These are phyloP conservation scores for Chlorella vulgaris DNA, from an alignment of 139 green algal genomes.

Conservation along the genomic window DNA sequence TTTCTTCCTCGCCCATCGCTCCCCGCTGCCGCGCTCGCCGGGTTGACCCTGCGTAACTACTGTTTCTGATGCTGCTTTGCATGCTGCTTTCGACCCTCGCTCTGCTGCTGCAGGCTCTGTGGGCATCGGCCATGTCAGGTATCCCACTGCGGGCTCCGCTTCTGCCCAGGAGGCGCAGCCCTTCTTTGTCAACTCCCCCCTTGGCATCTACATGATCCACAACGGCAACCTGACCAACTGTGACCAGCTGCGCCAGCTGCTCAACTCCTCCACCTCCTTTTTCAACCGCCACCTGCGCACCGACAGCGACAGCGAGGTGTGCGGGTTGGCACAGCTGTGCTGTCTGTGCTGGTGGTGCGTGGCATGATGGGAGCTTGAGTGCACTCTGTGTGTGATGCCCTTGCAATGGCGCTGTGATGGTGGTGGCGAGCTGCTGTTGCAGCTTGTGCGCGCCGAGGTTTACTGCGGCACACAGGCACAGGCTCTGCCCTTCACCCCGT, in stretches of 20 bases:
- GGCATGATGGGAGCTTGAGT: not conserved
- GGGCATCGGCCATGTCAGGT: conserved; percentile 93
- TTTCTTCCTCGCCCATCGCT: too few relatives aligned
- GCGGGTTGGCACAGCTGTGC: not conserved
- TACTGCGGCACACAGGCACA: too few relatives aligned
- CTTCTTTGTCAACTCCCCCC: conserved; percentile 98
- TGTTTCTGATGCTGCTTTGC: not conserved
- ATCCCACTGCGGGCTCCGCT: conserved; percentile 93
- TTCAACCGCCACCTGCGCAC: conserved; percentile 92
- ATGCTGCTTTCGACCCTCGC: not conserved
- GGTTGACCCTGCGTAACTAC: too few relatives aligned
- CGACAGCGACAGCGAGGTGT: conserved; percentile 88
- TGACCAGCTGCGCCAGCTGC: conserved; percentile 73
- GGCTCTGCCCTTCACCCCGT: not conserved
- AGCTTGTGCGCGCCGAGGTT: too few relatives aligned
- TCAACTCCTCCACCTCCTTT: conserved; percentile 79
- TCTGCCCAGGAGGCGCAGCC: conserved; percentile 95
- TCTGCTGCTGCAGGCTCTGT: conserved; percentile 21
- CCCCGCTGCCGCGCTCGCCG: too few relatives aligned
- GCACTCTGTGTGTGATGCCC: too few relatives aligned
- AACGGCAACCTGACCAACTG: conserved; percentile 99
- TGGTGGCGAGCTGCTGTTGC: too few relatives aligned
- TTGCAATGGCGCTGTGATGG: too few relatives aligned
- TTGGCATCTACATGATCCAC: conserved; percentile 99
- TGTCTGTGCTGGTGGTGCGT: not conserved